Conservation (phyloP, 352 stramenopile genomes). For the Globisporangium rhizosaccharum region DNA sequence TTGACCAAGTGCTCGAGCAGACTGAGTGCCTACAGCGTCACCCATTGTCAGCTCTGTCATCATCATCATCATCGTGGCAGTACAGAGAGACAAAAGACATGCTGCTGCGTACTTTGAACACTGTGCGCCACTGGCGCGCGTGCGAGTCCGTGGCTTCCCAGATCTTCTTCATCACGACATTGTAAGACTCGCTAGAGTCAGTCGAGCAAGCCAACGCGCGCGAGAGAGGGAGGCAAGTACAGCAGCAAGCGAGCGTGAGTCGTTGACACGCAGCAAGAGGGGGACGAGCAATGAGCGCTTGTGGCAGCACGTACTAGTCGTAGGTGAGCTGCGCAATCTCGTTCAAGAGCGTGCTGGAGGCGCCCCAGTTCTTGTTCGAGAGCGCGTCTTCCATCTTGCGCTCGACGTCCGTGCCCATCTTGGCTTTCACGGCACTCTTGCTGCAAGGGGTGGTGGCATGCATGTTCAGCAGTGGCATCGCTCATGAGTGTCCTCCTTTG, state of each 20-base stretch:
- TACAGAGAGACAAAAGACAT: neutral
- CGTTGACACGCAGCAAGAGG: neutral
- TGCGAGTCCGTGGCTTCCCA: conserved; percentile 92
- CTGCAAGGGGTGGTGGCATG: conserved; percentile 16
- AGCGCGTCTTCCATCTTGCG: conserved; percentile 92
- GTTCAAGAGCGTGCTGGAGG: conserved; percentile 96
- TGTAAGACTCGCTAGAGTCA: conserved; percentile 74
- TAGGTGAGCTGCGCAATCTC: conserved; percentile 97
- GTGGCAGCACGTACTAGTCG: conserved; percentile 71
- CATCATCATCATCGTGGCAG: neutral
- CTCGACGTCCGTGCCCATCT: conserved; percentile 84
- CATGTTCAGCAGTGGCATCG: neutral
- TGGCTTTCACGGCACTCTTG: conserved; percentile 83
- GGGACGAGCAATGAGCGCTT: neutral
- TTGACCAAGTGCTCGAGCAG: conserved; percentile 98
- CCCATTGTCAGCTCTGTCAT: neutral
- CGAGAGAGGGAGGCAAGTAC: conserved; percentile 6
- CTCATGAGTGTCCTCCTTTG: neutral
- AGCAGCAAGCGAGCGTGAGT: conserved; percentile 1
- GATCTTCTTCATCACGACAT: conserved; percentile 91
- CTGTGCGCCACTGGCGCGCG: conserved; percentile 92
- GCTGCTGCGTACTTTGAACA: conserved; percentile 90
- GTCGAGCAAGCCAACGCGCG: no score
- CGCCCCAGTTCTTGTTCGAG: conserved; percentile 99
- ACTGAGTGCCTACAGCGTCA: conserved; percentile 54